These are phyloP conservation scores for Chrysoporthe cubensis DNA, from an alignment of 2,329 filamentous ascomycete species.

Conservation along the genomic window DNA sequence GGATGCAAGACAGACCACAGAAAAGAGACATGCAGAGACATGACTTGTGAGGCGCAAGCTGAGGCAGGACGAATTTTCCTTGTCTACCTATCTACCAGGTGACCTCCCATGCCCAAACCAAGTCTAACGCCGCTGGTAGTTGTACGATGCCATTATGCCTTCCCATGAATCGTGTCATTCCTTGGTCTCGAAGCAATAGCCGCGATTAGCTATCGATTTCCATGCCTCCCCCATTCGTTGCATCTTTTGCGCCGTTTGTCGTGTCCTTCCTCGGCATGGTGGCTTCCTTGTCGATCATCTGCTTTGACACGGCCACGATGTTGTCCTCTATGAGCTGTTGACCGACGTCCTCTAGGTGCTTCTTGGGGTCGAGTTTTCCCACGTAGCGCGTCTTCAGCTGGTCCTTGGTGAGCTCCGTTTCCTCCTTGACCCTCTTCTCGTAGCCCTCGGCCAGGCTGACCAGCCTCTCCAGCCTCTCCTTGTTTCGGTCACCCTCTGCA, in stretches of 20 bases:
- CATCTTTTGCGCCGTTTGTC: slow-evolving; percentile 50
- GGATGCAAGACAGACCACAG: no score
- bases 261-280: slow-evolving; percentile 78
- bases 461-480: slow-evolving; percentile 84
- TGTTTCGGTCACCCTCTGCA: slow-evolving; percentile 80
- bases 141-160: slow-evolving; percentile 30
- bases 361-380: slow-evolving; percentile 98
- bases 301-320: slow-evolving; percentile 95
- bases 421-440: slow-evolving; percentile 98
- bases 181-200: slow-evolving; percentile 20
- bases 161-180: slow-evolving; percentile 27
- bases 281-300: slow-evolving; percentile 99
- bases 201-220: slow-evolving; percentile 66
- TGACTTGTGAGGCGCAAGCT: slow-evolving; percentile 17
- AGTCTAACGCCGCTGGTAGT: slow-evolving; percentile 26
- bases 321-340: slow-evolving; percentile 99
- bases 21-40: no score
- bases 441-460: slow-evolving; percentile 93
- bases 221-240: slow-evolving; percentile 65
- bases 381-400: slow-evolving; percentile 99
- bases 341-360: slow-evolving; percentile 95
- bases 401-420: slow-evolving; percentile 95
- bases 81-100: slow-evolving; percentile 27
- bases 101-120: slow-evolving; percentile 23
- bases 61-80: slow-evolving; percentile 14